Percentiles rank a stretch among this genome's conserved stretches.
These are phyloP conservation scores for Geotrichum siamense DNA, from an alignment of 1,139 yeast species.

Conservation along the genomic window DNA sequence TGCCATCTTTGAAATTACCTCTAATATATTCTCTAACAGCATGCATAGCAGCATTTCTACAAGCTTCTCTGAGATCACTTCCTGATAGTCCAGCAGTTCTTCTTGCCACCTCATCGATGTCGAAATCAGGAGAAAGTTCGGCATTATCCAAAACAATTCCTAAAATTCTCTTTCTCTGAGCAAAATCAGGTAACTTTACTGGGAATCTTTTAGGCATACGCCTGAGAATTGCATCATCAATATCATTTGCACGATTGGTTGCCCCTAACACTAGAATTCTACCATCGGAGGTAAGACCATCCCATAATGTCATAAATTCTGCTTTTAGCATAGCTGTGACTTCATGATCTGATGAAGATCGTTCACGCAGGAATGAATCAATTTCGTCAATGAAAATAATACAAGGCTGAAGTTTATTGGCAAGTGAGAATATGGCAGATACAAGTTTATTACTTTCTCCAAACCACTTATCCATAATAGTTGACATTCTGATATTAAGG, in stretches of 20 bases:
- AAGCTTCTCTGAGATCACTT: slow-evolving; percentile 81
- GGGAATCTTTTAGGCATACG: slow-evolving; percentile 90
- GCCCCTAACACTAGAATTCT: slow-evolving; percentile 88
- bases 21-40: slow-evolving; percentile 80
- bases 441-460: slow-evolving; percentile 94
- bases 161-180: slow-evolving; percentile 66
- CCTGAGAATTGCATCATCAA: slow-evolving; percentile 85
- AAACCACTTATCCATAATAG: slow-evolving; percentile 96
- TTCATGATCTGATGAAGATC: slow-evolving; percentile 84
- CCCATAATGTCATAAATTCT: slow-evolving; percentile 98
- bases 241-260: slow-evolving; percentile 85
- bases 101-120: slow-evolving; percentile 51
- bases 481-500: slow-evolving; percentile 85
- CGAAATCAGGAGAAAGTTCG: slow-evolving; percentile 47
- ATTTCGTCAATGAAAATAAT: slow-evolving; percentile 94
- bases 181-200: slow-evolving; percentile 61
- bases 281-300: slow-evolving; percentile 73
- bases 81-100: slow-evolving; percentile 78
- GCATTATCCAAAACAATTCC: slow-evolving; percentile 60
- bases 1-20: slow-evolving; percentile 27
- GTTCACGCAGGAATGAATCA: slow-evolving; percentile 85
- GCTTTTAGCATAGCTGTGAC: slow-evolving; percentile 94
- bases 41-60: slow-evolving; percentile 87
- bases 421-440: slow-evolving; percentile 87
- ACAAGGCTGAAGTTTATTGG: slow-evolving; percentile 86